phyloP scores from a whole-genome alignment of 306 rosid genomes.

The Carpinus viminea region DNA sequence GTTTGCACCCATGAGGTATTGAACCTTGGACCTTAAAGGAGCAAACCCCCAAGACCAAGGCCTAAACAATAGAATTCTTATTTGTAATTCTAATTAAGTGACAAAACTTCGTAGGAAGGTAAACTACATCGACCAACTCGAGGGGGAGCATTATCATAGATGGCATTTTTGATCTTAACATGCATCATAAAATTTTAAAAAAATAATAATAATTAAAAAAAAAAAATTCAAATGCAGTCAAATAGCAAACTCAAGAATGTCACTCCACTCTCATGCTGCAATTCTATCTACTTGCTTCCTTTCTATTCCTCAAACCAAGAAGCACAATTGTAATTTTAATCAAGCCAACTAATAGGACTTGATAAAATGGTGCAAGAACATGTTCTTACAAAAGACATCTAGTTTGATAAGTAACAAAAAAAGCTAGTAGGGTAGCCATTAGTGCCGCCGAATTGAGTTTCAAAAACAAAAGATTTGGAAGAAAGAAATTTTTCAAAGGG shows the following conservation, averaged over 20 bases:
- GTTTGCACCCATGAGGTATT: too few relatives aligned
- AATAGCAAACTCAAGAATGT: neutral
- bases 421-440: too few relatives aligned
- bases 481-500: too few relatives aligned
- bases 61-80: too few relatives aligned
- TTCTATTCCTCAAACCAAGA: too few relatives aligned
- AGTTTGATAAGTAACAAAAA: neutral
- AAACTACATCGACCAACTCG: neutral
- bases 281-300: neutral
- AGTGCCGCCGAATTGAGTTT: too few relatives aligned
- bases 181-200: too few relatives aligned
- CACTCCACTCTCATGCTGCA: neutral
- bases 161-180: neutral
- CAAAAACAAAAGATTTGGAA: too few relatives aligned
- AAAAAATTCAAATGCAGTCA: neutral
- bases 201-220: too few relatives aligned
- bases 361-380: neutral
- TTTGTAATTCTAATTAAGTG: neutral
- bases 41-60: too few relatives aligned
- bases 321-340: neutral
- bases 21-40: too few relatives aligned
- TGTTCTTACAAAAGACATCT: neutral
- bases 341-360: neutral
- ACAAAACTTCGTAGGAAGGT: neutral
- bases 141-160: neutral